Percentiles rank a stretch among this genome's conserved stretches.
Evolutionary conservation across 164 flowering plant genomes (phyloP).

Genomic region (Echeveria elegans): DNA sequence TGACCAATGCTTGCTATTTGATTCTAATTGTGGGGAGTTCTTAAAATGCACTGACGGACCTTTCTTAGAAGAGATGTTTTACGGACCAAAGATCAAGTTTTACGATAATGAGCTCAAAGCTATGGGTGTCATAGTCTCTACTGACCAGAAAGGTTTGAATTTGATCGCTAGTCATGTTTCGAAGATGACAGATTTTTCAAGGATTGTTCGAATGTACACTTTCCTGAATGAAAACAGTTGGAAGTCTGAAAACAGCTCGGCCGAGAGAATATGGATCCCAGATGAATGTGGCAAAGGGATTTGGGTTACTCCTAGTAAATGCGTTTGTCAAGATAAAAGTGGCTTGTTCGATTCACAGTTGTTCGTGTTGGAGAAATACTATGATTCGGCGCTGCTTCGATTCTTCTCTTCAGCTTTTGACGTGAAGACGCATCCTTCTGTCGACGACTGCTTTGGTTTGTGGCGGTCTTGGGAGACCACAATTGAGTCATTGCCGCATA

Average conservation of each 20-base stretch:
- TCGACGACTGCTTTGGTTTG: slow-evolving; percentile 39
- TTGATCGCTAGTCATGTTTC: slow-evolving; percentile 32
- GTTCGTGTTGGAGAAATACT: slow-evolving; percentile 33
- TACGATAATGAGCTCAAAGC: slow-evolving; percentile 34
- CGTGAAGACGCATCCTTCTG: slow-evolving; percentile 34
- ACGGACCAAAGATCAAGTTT: slow-evolving; percentile 29
- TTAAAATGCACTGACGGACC: slow-evolving; percentile 47
- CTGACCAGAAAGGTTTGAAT: slow-evolving; percentile 20
- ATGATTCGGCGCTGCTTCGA: slow-evolving; percentile 22
- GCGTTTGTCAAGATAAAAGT: slow-evolving; percentile 45
- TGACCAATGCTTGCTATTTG: slow-evolving; percentile 30
- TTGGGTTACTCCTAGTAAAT: slow-evolving; percentile 36
- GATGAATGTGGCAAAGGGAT: slow-evolving; percentile 27
- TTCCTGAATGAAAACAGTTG: slow-evolving; percentile 28
- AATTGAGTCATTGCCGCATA: slow-evolving; percentile 15
- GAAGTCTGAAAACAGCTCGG: slow-evolving; percentile 24
- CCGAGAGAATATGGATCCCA: slow-evolving; percentile 46
- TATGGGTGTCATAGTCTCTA: slow-evolving; percentile 37
- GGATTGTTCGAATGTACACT: slow-evolving; percentile 36
- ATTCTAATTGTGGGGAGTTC: slow-evolving; percentile 20
- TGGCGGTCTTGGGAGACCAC: slow-evolving; percentile 56
- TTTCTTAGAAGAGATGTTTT: slow-evolving; percentile 51
- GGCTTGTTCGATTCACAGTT: slow-evolving; percentile 38
- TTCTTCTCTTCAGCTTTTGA: slow-evolving; percentile 37
- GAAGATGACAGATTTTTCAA: slow-evolving; percentile 22